A percentile compares a stretch with the other conserved stretches of the same genome.
These are phyloP conservation scores for Scutellaria baicalensis DNA, from an alignment of 257 asterid genomes.

Conservation along the genomic window DNA sequence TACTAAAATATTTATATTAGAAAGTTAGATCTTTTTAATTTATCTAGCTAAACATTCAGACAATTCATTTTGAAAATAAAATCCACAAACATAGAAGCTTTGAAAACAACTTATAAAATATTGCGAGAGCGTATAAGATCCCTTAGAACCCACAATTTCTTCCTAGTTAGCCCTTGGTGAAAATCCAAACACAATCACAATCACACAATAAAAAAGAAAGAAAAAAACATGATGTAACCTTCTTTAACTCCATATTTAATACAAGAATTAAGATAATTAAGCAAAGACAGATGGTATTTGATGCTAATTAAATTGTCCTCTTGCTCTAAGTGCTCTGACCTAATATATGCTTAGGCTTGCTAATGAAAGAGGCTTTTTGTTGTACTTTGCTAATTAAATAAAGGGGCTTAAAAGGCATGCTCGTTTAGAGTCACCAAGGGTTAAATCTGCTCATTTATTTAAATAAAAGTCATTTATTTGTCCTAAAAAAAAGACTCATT, in stretches of 20 bases:
- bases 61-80: too few relatives aligned
- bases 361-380: slow-evolving; percentile 18
- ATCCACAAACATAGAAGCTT: too few relatives aligned
- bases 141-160: too few relatives aligned
- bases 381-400: slow-evolving; percentile 22
- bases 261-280: background rate
- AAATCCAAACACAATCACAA: background rate
- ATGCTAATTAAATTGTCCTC: slow-evolving; percentile 25
- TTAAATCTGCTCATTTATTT: slow-evolving; percentile 19
- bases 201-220: background rate
- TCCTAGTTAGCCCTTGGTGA: too few relatives aligned
- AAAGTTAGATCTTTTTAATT: too few relatives aligned
- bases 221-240: background rate
- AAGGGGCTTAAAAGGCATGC: slow-evolving; percentile 20
- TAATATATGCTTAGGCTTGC: slow-evolving; percentile 36
- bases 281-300: slow-evolving; percentile 19
- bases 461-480: background rate
- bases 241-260: background rate
- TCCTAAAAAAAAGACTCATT: background rate
- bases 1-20: too few relatives aligned
- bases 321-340: slow-evolving; percentile 51
- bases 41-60: too few relatives aligned
- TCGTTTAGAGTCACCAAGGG: slow-evolving; percentile 48
- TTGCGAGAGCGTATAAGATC: too few relatives aligned
- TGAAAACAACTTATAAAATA: too few relatives aligned